phyloP scores from a whole-genome alignment of 2,329 filamentous ascomycete genomes.

The Xylaria sp. region DNA sequence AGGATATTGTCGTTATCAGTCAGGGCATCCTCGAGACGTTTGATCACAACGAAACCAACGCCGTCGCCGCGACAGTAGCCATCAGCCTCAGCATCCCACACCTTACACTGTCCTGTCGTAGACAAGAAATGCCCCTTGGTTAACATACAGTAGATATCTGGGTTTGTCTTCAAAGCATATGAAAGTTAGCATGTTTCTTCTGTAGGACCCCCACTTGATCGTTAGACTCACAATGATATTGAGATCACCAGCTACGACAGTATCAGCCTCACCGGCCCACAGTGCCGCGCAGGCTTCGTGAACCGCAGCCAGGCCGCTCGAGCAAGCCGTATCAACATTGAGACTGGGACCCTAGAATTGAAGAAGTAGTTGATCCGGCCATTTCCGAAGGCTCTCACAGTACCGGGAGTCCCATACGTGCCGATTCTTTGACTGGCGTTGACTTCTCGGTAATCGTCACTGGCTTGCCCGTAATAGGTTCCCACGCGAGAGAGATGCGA shows the following conservation, averaged over 20 bases:
- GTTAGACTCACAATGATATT: no score
- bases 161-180: no score
- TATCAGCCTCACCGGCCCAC: not conserved
- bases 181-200: no score
- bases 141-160: no score
- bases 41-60: not conserved
- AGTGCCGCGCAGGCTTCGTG: not conserved
- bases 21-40: not conserved
- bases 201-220: no score
- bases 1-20: not conserved
- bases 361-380: not conserved
- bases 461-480: not conserved
- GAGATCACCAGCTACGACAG: not conserved
- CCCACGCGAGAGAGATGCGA: not conserved
- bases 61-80: not conserved
- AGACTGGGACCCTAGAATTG: not conserved
- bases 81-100: not conserved
- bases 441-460: not conserved
- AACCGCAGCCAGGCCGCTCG: not conserved
- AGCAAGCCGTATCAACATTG: not conserved
- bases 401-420: not conserved
- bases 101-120: not conserved
- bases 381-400: not conserved
- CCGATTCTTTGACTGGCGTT: not conserved
- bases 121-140: not conserved